Evolutionary conservation across 2,329 filamentous ascomycete species (phyloP), one percentile per base, ranked within the genome.

Genomic region (Cryphonectria radicalis): DNA sequence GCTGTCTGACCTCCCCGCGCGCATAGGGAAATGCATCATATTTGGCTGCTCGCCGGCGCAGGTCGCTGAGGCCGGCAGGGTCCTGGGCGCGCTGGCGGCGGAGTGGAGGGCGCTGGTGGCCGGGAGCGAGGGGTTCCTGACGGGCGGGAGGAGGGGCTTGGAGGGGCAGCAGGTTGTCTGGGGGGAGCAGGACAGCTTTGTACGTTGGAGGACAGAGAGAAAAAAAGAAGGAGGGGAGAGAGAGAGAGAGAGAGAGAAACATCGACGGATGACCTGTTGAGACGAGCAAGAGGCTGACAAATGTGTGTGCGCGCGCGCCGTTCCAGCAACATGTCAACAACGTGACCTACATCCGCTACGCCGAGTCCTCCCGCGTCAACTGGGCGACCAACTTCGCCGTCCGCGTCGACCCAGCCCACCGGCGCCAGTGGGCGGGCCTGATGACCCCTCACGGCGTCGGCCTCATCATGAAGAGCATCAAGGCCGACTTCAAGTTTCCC

Each of bases 241-340:
- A 13, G 8, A 28, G 1, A 17, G 3, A 17, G 10, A 32, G 46
- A 50, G 19, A 22, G 19, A 5, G 14, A 22, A n/a, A 3, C 22
- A 53, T 10, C 22, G 42, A 17, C 14, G 42, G 14, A 43, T 43
- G 14, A 43, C 42, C 14, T 43, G 42, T 14, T 1, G 22, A 19
- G n/a, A 53, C 46, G 25, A 57, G n/a, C 14, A 25, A 32, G 22
- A 22, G 13, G 55, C 55, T 59, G 25, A 59, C 28, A 14, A 32
- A 17, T 10, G 25, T 57, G n/a, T 28, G 22, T 3, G 50, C n/a
- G n/a, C n/a, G 22, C 13, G 50, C 50, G n/a, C n/a, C 63, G 64
- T n/a, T 22, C 66, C 65, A 83, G 90, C 89, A 90, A 65, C 94
- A 97, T 80, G 92, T 97, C 65, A 97, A 97, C 79, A 97, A 97